Conservation (phyloP, 1,284 basidiomycete species). For the Tremellales sp. region DNA sequence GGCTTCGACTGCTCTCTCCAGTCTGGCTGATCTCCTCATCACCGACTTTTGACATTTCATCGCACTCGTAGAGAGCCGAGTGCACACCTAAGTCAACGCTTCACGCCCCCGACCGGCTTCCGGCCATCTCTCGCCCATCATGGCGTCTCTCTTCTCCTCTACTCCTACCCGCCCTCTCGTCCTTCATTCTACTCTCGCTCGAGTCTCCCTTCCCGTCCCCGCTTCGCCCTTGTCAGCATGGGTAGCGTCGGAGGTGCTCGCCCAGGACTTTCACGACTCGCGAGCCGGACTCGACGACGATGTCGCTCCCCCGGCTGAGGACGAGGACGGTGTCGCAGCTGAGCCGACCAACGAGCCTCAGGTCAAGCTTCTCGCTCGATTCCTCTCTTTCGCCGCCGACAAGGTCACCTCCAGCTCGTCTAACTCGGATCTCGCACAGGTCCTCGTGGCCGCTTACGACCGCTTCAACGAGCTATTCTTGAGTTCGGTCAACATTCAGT, state of each 20-base stretch:
- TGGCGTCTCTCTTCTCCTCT: conserved; percentile 43
- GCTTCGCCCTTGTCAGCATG: conserved; percentile 67
- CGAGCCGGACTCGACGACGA: conserved; percentile 49
- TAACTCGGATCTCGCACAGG: conserved; percentile 58
- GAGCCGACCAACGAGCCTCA: conserved; percentile 55
- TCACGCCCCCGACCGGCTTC: no score
- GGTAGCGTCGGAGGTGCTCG: conserved; percentile 80
- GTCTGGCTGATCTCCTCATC: no score
- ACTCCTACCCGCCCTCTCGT: conserved; percentile 48
- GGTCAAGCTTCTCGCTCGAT: conserved; percentile 72
- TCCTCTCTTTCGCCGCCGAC: conserved; percentile 67
- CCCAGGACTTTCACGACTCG: conserved; percentile 74
- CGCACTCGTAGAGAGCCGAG: no score
- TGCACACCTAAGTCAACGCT: no score
- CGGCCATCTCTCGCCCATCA: no score
- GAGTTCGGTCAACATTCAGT: conserved; percentile 59
- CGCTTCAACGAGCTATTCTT: conserved; percentile 78
- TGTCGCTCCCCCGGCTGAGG: conserved; percentile 47
- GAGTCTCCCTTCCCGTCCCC: conserved; percentile 74
- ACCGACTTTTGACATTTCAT: no score
- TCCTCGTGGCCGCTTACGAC: conserved; percentile 68
- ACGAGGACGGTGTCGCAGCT: conserved; percentile 31
- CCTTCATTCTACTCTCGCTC: conserved; percentile 43
- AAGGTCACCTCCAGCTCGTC: conserved; percentile 58
- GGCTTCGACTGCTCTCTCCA: no score